These are phyloP conservation scores for Heritiera littoralis DNA, from an alignment of 345 rosid species.

Conservation along the genomic window DNA sequence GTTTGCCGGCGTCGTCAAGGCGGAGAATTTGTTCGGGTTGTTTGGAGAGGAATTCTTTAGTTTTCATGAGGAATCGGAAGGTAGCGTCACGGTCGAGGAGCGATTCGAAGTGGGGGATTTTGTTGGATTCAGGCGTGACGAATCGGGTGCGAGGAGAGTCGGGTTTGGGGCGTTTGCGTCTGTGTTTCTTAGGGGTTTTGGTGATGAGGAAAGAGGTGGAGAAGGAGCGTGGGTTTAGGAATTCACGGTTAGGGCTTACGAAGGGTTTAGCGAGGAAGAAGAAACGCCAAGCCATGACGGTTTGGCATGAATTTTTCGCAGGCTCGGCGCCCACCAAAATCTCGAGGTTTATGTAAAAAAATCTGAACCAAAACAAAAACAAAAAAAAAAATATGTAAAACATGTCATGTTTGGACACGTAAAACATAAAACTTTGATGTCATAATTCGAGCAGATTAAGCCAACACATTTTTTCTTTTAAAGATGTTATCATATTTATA, in stretches of 20 bases:
- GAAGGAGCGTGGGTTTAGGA: conserved; percentile 30
- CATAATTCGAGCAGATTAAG: too few relatives aligned
- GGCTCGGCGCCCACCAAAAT: too few relatives aligned
- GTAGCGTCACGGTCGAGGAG: conserved; percentile 59
- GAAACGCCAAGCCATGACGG: conserved; percentile 50
- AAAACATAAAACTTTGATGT: too few relatives aligned
- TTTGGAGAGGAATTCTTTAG: conserved; percentile 64
- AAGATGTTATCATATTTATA: too few relatives aligned
- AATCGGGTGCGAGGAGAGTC: conserved; percentile 66
- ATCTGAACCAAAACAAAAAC: too few relatives aligned
- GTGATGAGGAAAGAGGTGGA: conserved; percentile 87
- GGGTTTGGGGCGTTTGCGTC: conserved; percentile 47
- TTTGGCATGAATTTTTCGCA: background rate
- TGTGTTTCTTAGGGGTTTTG: conserved; percentile 64
- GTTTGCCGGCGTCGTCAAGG: conserved; percentile 80
- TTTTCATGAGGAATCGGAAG: conserved; percentile 65
- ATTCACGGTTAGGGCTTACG: conserved; percentile 33
- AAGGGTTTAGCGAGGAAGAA: conserved; percentile 19
- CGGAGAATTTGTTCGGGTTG: conserved; percentile 68
- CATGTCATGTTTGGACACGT: too few relatives aligned
- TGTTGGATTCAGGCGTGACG: conserved; percentile 55
- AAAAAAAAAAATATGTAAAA: too few relatives aligned
- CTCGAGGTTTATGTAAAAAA: too few relatives aligned
- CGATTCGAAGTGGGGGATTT: conserved; percentile 54
- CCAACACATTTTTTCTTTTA: too few relatives aligned